Conservation (phyloP, 2,329 filamentous ascomycete species). For the Fusarium sp. region DNA sequence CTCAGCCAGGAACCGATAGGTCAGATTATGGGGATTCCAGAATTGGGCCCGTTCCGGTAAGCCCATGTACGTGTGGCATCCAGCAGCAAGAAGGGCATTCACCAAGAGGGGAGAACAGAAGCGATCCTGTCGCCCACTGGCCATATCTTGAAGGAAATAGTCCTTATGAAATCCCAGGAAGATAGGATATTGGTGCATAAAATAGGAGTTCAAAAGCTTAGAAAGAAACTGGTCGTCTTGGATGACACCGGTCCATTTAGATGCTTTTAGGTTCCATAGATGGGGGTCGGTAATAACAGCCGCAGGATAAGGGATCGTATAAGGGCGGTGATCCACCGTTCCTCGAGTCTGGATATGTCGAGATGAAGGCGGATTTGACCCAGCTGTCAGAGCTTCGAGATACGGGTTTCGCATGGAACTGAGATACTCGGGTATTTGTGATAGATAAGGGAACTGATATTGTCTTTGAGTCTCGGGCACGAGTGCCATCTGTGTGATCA, state of each 20-base stretch:
- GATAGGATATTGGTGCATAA: neutral
- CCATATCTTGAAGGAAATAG: conserved; percentile 12
- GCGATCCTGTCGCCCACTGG: neutral
- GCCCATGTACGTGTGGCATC: neutral
- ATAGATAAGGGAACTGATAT: conserved; percentile 7
- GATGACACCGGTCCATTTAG: conserved; percentile 1
- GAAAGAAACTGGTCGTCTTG: neutral
- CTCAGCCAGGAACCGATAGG: neutral
- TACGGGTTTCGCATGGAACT: neutral
- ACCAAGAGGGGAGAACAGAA: conserved; percentile 19
- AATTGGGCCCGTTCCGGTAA: conserved; percentile 1
- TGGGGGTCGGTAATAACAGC: conserved; percentile 1
- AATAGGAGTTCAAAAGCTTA: neutral
- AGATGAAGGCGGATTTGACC: neutral
- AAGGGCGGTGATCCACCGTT: neutral
- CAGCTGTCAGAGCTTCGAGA: neutral
- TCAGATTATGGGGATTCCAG: conserved; percentile 4
- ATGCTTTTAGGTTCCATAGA: neutral
- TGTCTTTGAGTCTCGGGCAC: neutral
- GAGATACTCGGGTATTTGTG: neutral
- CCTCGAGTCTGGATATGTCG: no score
- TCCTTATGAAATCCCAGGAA: conserved; percentile 11
- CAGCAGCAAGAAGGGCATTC: conserved; percentile 8
- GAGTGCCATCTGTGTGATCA: neutral
- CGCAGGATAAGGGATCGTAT: neutral